phyloP scores from a whole-genome alignment of 2,329 filamentous ascomycete genomes.

The Alternaria sp. region DNA sequence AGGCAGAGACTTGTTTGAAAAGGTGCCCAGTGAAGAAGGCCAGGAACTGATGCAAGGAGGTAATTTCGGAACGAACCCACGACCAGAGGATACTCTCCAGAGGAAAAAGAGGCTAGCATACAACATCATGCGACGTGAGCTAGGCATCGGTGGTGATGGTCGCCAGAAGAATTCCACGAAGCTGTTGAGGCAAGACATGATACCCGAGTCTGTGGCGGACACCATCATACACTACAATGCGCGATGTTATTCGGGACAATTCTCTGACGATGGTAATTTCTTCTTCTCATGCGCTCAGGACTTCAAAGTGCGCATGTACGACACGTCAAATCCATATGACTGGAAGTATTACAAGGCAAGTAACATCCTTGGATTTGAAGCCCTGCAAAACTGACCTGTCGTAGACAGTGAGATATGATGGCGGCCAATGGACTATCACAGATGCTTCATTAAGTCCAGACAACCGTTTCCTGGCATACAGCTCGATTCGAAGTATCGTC shows the following conservation, averaged over 20 bases:
- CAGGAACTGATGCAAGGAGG: conserved; percentile 81
- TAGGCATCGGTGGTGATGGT: conserved; percentile 70
- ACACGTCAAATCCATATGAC: conserved; percentile 91
- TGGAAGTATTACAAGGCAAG: conserved; percentile 94
- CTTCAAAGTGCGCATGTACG: conserved; percentile 95
- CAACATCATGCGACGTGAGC: conserved; percentile 79
- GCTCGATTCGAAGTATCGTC: conserved; percentile 82
- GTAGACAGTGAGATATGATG: conserved; percentile 83
- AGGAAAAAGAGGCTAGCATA: conserved; percentile 67
- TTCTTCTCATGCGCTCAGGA: conserved; percentile 93
- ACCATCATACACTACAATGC: conserved; percentile 86
- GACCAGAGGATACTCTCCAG: conserved; percentile 59
- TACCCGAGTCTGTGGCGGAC: conserved; percentile 79
- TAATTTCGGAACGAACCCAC: conserved; percentile 73
- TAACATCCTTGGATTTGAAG: not conserved
- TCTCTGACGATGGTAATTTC: conserved; percentile 96
- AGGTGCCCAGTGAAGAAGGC: conserved; percentile 81
- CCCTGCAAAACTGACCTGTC: conserved; percentile 36
- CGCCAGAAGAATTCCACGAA: conserved; percentile 67
- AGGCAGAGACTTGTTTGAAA: conserved; percentile 68
- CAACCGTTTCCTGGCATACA: conserved; percentile 90
- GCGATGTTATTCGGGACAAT: conserved; percentile 92
- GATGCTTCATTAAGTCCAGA: conserved; percentile 91
- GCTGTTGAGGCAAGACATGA: conserved; percentile 75
- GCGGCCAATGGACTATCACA: conserved; percentile 93